Base-by-base conservation (phyloP, 345 rosid genomes). In the Hibiscus mutabilis region DNA sequence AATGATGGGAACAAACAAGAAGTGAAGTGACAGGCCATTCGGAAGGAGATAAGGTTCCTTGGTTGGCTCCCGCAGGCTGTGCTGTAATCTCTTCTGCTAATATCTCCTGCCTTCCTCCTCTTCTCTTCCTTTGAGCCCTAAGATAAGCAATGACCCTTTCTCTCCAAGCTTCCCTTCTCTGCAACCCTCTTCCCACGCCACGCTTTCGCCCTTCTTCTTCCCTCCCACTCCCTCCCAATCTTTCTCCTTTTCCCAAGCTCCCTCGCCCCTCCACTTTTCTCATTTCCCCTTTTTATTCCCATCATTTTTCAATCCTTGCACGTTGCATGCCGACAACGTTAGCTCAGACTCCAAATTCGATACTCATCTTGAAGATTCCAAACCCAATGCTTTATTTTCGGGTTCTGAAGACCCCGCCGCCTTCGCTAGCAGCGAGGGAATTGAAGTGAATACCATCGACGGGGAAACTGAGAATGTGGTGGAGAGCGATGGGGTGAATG, bases 141-240 rank as follows among this genome's bases (percentile, higher is more conserved):
- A n/a, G n/a, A n/a, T 31, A 31, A 31, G 4, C 70, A 71, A 90
- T 90, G 94, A 72, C 90, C 71, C 70, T 79, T 46, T 75, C 88
- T 69, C 89, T 90, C 51, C 95, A 90, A 84, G 93, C 95, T 71
- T 85, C 89, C 46, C 87, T 87, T 60, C 84, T 93, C 69, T 82
- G 76, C 77, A 87, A 80, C 58, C 84, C 87, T 2, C 60, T 74
- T 69, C 19, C 49, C 42, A 69, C 47, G 62, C 27, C 60, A 27
- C 78, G 64, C 55, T 69, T 76, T 40, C 19, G n/a, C 35, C 52
- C 6, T 47, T 67, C 68, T 68, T 33, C 69, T 70, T 66, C 69
- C 66, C 15, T 75, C 46, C 77, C n/a, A n/a, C n/a, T n/a, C n/a
- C n/a, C n/a, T n/a, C n/a, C n/a, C n/a, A n/a, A n/a, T n/a, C n/a